Evolutionary conservation across 257 asterid genomes (phyloP), one percentile per base, ranked within the genome.

Genomic region (Solanum gandarillasii): DNA sequence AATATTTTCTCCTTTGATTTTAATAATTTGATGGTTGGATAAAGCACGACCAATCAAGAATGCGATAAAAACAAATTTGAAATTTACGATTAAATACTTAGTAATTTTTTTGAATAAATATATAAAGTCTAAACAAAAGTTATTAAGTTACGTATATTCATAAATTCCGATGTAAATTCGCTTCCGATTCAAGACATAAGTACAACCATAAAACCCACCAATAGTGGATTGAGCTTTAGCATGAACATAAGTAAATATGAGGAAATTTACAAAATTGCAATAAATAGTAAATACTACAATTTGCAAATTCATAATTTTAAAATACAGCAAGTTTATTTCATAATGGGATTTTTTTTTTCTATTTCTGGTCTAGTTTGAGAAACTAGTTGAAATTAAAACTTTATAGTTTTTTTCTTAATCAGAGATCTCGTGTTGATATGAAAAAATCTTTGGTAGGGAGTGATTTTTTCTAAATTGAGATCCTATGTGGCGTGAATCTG

Each of bases 401-500:
- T 46, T 4, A 18, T 12, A 46, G 55, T 6, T 46, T 1, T 4
- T 46, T 52, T 0, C 9, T 16, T 52, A 52, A 52, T 52, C 9
- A 52, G 1, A 16, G 3, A 4, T 52, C 4, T 6, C 9, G 1
- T 18, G n/a, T 52, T 52, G 0, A 52, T 16, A 52, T 52, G 0
- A 52, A 52, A 2, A 14, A 16, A 12, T 12, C 18, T 12, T 46
- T 46, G 18, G 2, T 46, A 46, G 6, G 2, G 55, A 46, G 55
- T 46, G 18, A 46, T 46, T 46, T 12, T 1, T 0, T 0, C 18
- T 46, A 1, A 52, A 52, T 2, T 48, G 60, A 16, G 9, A 52
- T 0, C 0, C 23, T 52, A 0, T 0, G 3, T 0, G 60, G 3
- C 23, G 9, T 2, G 23, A 16, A 52, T 52, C 1, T 2, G 3